Conservation (phyloP, 2,329 filamentous ascomycete species). For the Arthrobotrys sinensis region DNA sequence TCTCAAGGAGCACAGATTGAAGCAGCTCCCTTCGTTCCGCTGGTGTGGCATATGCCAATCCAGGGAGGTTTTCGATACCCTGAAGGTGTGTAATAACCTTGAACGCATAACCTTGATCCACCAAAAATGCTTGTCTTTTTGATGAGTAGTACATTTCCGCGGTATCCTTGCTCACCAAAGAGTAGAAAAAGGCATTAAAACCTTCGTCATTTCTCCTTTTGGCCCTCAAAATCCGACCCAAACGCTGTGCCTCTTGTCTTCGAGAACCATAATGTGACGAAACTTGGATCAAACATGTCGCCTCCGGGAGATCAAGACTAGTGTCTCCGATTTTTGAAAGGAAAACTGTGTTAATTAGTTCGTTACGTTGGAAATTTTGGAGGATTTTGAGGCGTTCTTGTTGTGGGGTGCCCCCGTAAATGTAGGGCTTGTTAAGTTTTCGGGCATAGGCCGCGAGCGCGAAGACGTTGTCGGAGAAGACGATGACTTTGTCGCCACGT, state of each 20-base stretch:
- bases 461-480: constrained; percentile 98
- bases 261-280: constrained; percentile 97
- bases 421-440: constrained; percentile 87
- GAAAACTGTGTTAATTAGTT: constrained; percentile 91
- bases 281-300: constrained; percentile 96
- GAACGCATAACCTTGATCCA: constrained; percentile 98
- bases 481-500: constrained; percentile 96
- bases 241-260: constrained; percentile 92
- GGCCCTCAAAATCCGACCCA: constrained; percentile 92
- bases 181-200: constrained; percentile 99
- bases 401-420: constrained; percentile 90
- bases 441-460: constrained; percentile 87
- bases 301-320: constrained; percentile 95
- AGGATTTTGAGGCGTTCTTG: constrained; percentile 87
- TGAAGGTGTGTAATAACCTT: constrained; percentile 97
- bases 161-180: constrained; percentile 95
- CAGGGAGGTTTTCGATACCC: constrained; percentile 87
- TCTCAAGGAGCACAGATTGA: constrained; percentile 82
- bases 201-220: constrained; percentile 97
- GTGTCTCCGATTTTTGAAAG: constrained; percentile 98
- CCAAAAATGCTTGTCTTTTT: constrained; percentile 95
- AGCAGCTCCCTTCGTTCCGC: constrained; percentile 87
- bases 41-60: constrained; percentile 83
- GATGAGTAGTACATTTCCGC: constrained; percentile 98
- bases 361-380: constrained; percentile 95